These are phyloP conservation scores for Talaromyces sp. DNA, from an alignment of 2,329 filamentous ascomycete genomes.

Conservation along the genomic window DNA sequence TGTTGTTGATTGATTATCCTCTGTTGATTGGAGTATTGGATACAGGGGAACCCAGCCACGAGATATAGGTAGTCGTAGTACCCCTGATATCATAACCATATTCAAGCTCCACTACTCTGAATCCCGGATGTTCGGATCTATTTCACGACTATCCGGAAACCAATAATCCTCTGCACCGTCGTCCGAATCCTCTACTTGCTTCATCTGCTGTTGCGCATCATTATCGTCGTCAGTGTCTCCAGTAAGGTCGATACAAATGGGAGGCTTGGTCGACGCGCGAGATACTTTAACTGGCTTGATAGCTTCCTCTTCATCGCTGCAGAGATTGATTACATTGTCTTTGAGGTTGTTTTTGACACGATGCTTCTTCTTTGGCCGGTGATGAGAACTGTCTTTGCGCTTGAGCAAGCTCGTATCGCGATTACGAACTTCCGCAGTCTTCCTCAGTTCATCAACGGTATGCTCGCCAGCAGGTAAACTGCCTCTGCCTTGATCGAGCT, in stretches of 20 bases:
- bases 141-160: constrained; percentile 34
- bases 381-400: constrained; percentile 3
- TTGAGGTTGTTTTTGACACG: constrained; percentile 10
- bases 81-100: neutral
- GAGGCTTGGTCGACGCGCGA: constrained; percentile 4
- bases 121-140: constrained; percentile 31
- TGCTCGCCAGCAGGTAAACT: constrained; percentile 6
- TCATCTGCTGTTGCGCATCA: neutral
- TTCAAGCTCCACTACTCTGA: constrained; percentile 13
- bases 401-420: constrained; percentile 9
- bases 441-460: constrained; percentile 25
- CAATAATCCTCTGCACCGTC: constrained; percentile 35
- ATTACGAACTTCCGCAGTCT: constrained; percentile 31
- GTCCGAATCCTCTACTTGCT: constrained; percentile 18
- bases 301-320: constrained; percentile 22
- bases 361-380: constrained; percentile 2
- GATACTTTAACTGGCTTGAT: constrained; percentile 10
- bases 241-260: constrained; percentile 30
- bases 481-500: constrained; percentile 29
- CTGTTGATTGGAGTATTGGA: neutral
- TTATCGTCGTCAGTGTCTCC: constrained; percentile 18
- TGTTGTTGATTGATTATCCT: neutral
- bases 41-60: neutral
- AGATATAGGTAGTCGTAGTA: neutral
- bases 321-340: constrained; percentile 21